phyloP scores from a whole-genome alignment of 2,329 filamentous ascomycete genomes.

The Parastagonospora nodorum region DNA sequence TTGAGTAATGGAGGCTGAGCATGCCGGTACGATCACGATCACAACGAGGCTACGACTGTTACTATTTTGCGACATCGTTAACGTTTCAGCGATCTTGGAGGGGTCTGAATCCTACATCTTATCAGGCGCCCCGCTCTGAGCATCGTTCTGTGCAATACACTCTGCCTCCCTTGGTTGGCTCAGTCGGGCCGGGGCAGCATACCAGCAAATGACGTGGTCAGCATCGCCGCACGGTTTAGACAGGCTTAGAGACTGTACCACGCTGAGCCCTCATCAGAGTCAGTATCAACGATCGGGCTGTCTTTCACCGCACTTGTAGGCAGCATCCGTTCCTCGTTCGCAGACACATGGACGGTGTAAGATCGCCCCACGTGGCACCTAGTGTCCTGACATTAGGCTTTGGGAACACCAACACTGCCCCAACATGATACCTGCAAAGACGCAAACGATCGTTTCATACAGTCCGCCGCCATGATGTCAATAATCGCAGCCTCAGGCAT shows the following conservation, averaged over 20 bases:
- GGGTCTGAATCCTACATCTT: not conserved
- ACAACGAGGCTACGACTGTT: not conserved
- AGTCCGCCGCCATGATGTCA: conserved; percentile 11
- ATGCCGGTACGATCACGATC: not conserved
- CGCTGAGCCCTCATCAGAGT: not conserved
- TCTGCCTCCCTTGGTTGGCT: not conserved
- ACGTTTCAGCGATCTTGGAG: not conserved
- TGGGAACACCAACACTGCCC: conserved; percentile 5
- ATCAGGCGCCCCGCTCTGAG: not conserved
- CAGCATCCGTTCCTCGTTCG: not conserved
- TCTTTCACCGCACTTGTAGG: conserved; percentile 9
- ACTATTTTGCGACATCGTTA: conserved; percentile 1
- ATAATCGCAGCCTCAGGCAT: conserved; percentile 11
- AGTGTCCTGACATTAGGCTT: conserved; percentile 1
- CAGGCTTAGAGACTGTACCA: conserved; percentile 8
- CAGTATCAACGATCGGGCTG: not conserved
- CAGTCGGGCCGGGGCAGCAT: not conserved
- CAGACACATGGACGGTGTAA: conserved; percentile 7
- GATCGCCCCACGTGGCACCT: conserved; percentile 11
- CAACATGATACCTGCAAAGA: conserved; percentile 7
- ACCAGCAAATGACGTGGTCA: not conserved
- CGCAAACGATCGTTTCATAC: conserved; percentile 7
- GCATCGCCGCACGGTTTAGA: conserved; percentile 2
- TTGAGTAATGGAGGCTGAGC: conserved; percentile 15
- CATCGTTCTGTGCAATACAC: not conserved